Evolutionary conservation across 2,329 filamentous ascomycete genomes (phyloP).

Genomic region (Beauveria varroae): DNA sequence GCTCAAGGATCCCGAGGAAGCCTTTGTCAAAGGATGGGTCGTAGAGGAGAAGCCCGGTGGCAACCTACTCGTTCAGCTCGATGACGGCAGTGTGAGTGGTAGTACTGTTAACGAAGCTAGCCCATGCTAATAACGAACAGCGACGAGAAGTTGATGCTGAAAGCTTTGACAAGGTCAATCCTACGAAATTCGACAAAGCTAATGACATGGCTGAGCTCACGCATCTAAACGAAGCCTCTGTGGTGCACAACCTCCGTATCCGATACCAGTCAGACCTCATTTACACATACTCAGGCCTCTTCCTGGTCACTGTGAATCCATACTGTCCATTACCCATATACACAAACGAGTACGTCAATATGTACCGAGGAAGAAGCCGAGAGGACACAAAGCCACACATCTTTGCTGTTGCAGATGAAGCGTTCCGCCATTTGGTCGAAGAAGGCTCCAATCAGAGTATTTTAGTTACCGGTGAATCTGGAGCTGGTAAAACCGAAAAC

Average conservation of each 20-base stretch:
- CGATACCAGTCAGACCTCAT: constrained; percentile 94
- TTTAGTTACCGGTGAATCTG: constrained; percentile 93
- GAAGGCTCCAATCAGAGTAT: constrained; percentile 97
- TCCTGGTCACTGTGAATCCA: constrained; percentile 94
- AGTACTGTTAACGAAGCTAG: neutral
- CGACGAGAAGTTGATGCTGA: constrained; percentile 83
- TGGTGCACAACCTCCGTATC: constrained; percentile 93
- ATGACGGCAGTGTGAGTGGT: constrained; percentile 72
- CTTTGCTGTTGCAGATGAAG: constrained; percentile 94
- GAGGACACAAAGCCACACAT: constrained; percentile 98
- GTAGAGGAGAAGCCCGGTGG: constrained; percentile 69
- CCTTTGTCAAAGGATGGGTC: constrained; percentile 90
- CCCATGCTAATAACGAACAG: constrained; percentile 33
- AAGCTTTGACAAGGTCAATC: constrained; percentile 96
- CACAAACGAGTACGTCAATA: constrained; percentile 92
- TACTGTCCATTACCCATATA: constrained; percentile 95
- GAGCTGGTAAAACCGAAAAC: constrained; percentile 97
- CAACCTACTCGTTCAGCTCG: constrained; percentile 78
- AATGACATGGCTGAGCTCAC: constrained; percentile 99
- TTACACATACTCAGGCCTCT: constrained; percentile 95
- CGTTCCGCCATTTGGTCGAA: constrained; percentile 90
- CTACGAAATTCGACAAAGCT: constrained; percentile 98
- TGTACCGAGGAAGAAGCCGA: constrained; percentile 86
- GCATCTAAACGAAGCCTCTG: constrained; percentile 93
- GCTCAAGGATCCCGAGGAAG: constrained; percentile 78